Percentiles rank a stretch among this genome's conserved stretches.
These are phyloP conservation scores for Flaveria linearis DNA, from an alignment of 129 eudicot genomes.

Conservation along the genomic window DNA sequence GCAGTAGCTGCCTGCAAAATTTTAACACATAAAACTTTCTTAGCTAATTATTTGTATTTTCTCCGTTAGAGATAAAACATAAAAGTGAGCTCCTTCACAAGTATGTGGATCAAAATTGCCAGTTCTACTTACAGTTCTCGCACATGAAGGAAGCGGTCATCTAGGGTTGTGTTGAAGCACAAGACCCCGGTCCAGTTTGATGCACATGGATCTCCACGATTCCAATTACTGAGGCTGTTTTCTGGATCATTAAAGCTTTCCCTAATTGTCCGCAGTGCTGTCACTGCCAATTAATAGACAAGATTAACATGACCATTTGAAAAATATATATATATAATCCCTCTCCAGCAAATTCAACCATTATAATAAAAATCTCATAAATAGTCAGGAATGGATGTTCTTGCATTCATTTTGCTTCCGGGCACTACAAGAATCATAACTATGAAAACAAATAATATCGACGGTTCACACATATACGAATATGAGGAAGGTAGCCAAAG, in stretches of 20 bases:
- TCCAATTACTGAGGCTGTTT: slow-evolving; percentile 55
- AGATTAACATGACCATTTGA: slow-evolving; percentile 16
- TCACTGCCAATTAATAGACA: slow-evolving; percentile 49
- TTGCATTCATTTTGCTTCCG: not conserved
- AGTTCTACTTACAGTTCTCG: slow-evolving; percentile 60
- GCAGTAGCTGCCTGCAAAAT: slow-evolving; percentile 57
- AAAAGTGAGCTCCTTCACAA: not conserved
- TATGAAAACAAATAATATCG: not conserved
- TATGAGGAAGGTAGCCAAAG: not conserved
- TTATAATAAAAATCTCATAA: not conserved
- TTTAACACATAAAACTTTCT: not conserved
- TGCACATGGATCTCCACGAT: slow-evolving; percentile 72
- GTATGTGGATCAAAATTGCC: slow-evolving; percentile 16
- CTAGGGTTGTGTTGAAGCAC: slow-evolving; percentile 60
- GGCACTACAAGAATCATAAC: not conserved
- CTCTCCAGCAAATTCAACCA: not conserved
- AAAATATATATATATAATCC: not conserved
- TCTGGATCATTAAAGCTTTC: slow-evolving; percentile 54
- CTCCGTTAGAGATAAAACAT: not conserved
- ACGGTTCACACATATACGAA: not conserved
- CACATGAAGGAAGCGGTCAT: slow-evolving; percentile 73
- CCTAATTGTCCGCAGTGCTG: slow-evolving; percentile 63
- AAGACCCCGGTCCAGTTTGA: slow-evolving; percentile 84
- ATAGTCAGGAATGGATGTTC: not conserved
- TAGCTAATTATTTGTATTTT: not conserved